phyloP scores from a whole-genome alignment of 139 green algal species.

The Coccomyxa sp. region DNA sequence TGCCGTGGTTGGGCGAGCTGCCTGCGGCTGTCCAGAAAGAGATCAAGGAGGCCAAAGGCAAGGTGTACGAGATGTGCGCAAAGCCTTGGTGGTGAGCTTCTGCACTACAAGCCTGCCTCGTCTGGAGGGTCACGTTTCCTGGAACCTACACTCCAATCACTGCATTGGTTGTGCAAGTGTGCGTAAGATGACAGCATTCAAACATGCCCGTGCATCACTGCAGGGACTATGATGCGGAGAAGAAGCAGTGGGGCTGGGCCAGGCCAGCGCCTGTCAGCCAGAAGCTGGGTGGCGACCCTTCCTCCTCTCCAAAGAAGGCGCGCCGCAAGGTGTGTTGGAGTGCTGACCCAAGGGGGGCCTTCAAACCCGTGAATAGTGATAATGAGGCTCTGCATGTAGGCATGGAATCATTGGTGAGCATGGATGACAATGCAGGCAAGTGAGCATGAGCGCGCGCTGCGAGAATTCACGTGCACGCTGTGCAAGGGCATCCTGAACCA shows the following conservation, averaged over 20 bases:
- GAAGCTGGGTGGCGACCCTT: slow-evolving; percentile 18
- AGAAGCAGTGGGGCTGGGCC: slow-evolving; percentile 68
- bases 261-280: slow-evolving; percentile 44
- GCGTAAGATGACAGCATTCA: too few relatives aligned
- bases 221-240: slow-evolving; percentile 54
- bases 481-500: slow-evolving; percentile 60
- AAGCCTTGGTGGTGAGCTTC: slow-evolving; percentile 61
- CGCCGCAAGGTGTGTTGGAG: slow-evolving; percentile 33
- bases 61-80: slow-evolving; percentile 55
- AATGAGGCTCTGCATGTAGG: too few relatives aligned
- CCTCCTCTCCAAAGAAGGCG: slow-evolving; percentile 36
- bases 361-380: too few relatives aligned
- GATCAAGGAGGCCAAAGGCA: slow-evolving; percentile 59
- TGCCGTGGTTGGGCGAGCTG: slow-evolving; percentile 27
- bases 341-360: too few relatives aligned
- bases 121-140: neutral
- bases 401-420: neutral
- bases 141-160: too few relatives aligned
- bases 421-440: slow-evolving; percentile 22
- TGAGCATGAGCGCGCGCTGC: slow-evolving; percentile 65
- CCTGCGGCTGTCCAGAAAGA: slow-evolving; percentile 58
- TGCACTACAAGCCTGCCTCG: neutral
- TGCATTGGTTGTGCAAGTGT: too few relatives aligned
- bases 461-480: slow-evolving; percentile 74
- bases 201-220: neutral